Evolutionary conservation across 2,329 filamentous ascomycete genomes (phyloP).

Genomic region (Beauveria sp.): DNA sequence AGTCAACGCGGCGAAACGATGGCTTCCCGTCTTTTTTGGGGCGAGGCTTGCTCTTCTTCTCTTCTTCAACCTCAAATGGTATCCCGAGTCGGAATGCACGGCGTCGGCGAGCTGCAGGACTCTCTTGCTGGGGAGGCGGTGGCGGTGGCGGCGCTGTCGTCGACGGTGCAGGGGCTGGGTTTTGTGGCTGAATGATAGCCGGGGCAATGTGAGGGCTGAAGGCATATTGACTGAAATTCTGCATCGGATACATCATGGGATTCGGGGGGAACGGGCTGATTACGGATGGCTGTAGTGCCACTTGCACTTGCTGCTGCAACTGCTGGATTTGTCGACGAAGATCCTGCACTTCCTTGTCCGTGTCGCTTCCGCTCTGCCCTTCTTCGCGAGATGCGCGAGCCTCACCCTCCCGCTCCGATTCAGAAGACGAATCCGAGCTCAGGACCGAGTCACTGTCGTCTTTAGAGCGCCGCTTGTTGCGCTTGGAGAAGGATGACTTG

Average conservation of each 20-base stretch:
- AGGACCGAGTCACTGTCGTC: slow-evolving; percentile 18
- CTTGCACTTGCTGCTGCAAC: slow-evolving; percentile 21
- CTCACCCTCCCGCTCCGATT: slow-evolving; percentile 15
- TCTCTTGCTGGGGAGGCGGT: neutral
- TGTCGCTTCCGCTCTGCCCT: slow-evolving; percentile 14
- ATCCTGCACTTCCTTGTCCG: slow-evolving; percentile 10
- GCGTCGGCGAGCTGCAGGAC: neutral
- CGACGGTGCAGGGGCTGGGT: neutral
- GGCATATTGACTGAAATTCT: neutral
- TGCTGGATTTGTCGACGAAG: slow-evolving; percentile 23
- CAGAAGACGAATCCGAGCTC: slow-evolving; percentile 19
- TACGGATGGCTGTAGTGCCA: slow-evolving; percentile 16
- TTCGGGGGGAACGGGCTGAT: neutral
- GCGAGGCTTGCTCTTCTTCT: slow-evolving; percentile 15
- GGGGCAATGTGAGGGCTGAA: neutral
- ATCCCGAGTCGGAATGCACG: neutral
- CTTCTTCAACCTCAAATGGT: slow-evolving; percentile 11
- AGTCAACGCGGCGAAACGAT: slow-evolving; percentile 44
- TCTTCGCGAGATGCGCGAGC: slow-evolving; percentile 11
- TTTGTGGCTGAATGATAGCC: neutral
- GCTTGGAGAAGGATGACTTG: slow-evolving; percentile 1
- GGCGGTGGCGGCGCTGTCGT: neutral
- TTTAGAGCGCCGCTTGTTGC: neutral
- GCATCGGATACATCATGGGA: neutral
- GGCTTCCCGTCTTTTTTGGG: slow-evolving; percentile 21